phyloP scores from a whole-genome alignment of 371 early-diverging fungal species.

The Actinomortierella ambigua region DNA sequence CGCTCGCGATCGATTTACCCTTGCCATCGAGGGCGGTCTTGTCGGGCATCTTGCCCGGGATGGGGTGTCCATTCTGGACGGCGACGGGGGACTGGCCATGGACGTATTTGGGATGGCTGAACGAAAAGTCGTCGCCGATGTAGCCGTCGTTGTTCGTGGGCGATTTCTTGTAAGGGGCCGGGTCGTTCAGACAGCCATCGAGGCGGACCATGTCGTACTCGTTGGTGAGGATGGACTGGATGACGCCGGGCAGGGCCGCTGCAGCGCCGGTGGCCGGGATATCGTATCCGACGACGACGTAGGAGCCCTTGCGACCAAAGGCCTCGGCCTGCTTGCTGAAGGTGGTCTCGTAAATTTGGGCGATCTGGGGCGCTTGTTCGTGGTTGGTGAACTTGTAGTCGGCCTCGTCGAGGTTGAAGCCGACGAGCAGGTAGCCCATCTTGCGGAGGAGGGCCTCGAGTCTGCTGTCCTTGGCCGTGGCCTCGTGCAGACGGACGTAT shows the following conservation, averaged over 20 bases:
- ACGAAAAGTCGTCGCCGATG: constrained; percentile 55
- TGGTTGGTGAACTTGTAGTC: constrained; percentile 54
- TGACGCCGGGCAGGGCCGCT: constrained; percentile 51
- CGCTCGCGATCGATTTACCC: background rate
- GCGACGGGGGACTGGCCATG: constrained; percentile 52
- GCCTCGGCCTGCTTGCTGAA: constrained; percentile 57
- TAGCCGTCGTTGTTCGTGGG: constrained; percentile 44
- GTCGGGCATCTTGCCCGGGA: constrained; percentile 34
- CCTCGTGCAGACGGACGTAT: constrained; percentile 61
- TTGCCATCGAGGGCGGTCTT: constrained; percentile 11
- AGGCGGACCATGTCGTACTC: constrained; percentile 62
- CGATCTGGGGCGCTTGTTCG: constrained; percentile 49
- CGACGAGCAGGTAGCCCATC: constrained; percentile 58
- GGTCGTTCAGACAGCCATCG: constrained; percentile 61
- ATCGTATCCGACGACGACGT: constrained; percentile 61
- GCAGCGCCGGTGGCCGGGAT: constrained; percentile 60
- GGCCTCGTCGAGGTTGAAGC: constrained; percentile 59
- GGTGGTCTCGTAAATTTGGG: constrained; percentile 48
- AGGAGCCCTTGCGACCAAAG: constrained; percentile 59
- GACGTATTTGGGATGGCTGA: constrained; percentile 53
- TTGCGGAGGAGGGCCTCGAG: constrained; percentile 53
- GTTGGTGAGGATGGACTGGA: constrained; percentile 51
- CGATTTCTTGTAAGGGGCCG: constrained; percentile 54
- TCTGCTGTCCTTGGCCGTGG: constrained; percentile 50
- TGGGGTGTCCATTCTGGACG: constrained; percentile 32